A percentile compares a stretch with the other conserved stretches of the same genome.
phyloP scores from a whole-genome alignment of 495 filamentous ascomycete species.

The Letharia lupina region DNA sequence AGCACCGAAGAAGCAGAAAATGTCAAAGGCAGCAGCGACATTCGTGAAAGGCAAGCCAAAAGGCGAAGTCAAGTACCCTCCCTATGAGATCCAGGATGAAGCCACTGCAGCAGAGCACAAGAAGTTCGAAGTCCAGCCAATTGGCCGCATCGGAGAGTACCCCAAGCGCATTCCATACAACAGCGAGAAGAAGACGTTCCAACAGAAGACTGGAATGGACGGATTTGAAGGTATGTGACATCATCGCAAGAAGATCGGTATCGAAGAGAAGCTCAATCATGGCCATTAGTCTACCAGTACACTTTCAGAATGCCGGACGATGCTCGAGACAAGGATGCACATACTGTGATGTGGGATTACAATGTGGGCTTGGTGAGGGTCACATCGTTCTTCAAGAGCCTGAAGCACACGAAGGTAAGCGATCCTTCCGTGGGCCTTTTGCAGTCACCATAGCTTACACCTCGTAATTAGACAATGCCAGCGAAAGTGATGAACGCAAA shows the following conservation, averaged over 20 bases:
- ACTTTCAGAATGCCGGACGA: slow-evolving; percentile 67
- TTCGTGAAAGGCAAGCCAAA: slow-evolving; percentile 49
- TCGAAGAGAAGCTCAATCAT: neutral
- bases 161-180: slow-evolving; percentile 82
- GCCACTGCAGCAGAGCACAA: slow-evolving; percentile 46
- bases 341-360: slow-evolving; percentile 93
- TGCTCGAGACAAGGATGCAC: slow-evolving; percentile 41
- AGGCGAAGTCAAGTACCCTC: slow-evolving; percentile 58
- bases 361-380: slow-evolving; percentile 90
- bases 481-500: slow-evolving; percentile 73
- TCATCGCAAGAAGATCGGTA: neutral
- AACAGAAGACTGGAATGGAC: slow-evolving; percentile 73
- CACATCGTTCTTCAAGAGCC: slow-evolving; percentile 90
- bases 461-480: slow-evolving; percentile 58
- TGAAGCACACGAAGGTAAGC: slow-evolving; percentile 71
- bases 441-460: neutral
- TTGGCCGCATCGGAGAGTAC: slow-evolving; percentile 59
- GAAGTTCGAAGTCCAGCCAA: slow-evolving; percentile 55
- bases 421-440: neutral
- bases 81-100: slow-evolving; percentile 54
- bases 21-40: slow-evolving; percentile 51
- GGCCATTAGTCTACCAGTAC: slow-evolving; percentile 72
- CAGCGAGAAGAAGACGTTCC: slow-evolving; percentile 83
- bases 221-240: slow-evolving; percentile 69
- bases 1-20: slow-evolving; percentile 40